Base-by-base conservation (phyloP, 169 alveolate species). In the Babesia bovis region DNA sequence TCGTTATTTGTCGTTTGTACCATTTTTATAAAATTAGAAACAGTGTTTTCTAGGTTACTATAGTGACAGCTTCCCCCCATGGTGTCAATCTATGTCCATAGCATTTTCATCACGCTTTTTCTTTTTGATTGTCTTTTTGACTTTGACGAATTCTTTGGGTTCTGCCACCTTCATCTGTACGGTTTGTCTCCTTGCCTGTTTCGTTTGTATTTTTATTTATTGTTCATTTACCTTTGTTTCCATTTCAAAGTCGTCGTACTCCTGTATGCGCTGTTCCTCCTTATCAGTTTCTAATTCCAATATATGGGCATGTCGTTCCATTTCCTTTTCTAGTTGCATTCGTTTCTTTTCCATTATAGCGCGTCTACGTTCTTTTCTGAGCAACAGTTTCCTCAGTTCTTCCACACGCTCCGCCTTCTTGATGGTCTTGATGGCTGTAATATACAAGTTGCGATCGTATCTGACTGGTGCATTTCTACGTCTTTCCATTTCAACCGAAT, bases 401-500 rank as follows among this genome's bases (percentile, higher is more conserved):
- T 94, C 94, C 19, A 98, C 95, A 65, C 94, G 90, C 36, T 96
- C 98, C 50, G 97, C 91, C 82, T 87, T 87, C 86, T 95, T 94
- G 95, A 97, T 96, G 6, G 99, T 98, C 90, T 94, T 93, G 59
- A 98, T 94, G 30, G 99, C 97, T 78, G 95, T 94, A 35, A 96
- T 94, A 85, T 93, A 93, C 63, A 95, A 56, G 66, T 94, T 93
- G 66, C 99, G 92, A 90, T 97, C 97, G 85, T 97, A 97, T 50
- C 97, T 91, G 57, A 94, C 86, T 4, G 99, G 99, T 45, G 90
- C 92, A 79, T 97, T 96, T 72, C 99, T 87, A 70, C 95, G 93
- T 93, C 95, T 91, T 91, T 98, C 99, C 79, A 96, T 96, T 45
- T 96, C 98, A 66, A 97, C 95, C 23, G 96, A 94, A 30, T 95